phyloP scores from a whole-genome alignment of 768 basidiomycete genomes.

The Hortiboletus flavorubellus region DNA sequence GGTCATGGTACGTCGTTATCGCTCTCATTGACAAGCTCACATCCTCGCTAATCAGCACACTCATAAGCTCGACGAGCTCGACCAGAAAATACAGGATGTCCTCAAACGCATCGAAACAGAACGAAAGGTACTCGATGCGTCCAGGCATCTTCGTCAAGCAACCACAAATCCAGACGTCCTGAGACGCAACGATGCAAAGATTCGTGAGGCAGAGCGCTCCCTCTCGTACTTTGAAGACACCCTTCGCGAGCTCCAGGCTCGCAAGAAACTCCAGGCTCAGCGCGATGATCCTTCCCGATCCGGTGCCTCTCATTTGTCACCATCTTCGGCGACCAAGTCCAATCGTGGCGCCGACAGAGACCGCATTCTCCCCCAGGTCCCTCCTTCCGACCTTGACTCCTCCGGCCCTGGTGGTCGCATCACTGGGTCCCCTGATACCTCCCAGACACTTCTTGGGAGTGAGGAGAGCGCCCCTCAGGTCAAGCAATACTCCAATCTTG shows the following conservation, averaged over 20 bases:
- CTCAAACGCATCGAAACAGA: conserved; percentile 88
- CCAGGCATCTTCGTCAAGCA: conserved; percentile 72
- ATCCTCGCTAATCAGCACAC: conserved; percentile 1
- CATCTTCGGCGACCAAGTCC: conserved; percentile 16
- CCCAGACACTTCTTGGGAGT: conserved; percentile 38
- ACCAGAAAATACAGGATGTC: conserved; percentile 92
- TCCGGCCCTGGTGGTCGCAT: conserved; percentile 25
- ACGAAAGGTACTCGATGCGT: conserved; percentile 88
- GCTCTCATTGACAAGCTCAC: conserved; percentile 1
- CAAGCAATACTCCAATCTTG: conserved; percentile 80
- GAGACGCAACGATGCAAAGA: conserved; percentile 76
- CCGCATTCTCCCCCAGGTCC: conserved; percentile 43
- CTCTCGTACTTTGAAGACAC: conserved; percentile 86
- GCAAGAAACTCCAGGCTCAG: conserved; percentile 63
- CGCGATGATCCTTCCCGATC: conserved; percentile 54
- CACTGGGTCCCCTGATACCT: conserved; percentile 37
- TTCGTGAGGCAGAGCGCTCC: conserved; percentile 80
- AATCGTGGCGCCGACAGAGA: conserved; percentile 28
- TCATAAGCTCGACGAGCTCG: conserved; percentile 55
- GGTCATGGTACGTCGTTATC: conserved; percentile 31
- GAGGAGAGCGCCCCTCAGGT: conserved; percentile 43
- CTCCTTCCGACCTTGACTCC: conserved; percentile 40
- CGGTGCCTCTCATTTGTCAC: conserved; percentile 36
- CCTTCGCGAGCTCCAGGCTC: conserved; percentile 75
- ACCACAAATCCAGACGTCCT: conserved; percentile 86